Base-by-base conservation (phyloP, 164 flowering plant species). In the Malania oleifera region DNA sequence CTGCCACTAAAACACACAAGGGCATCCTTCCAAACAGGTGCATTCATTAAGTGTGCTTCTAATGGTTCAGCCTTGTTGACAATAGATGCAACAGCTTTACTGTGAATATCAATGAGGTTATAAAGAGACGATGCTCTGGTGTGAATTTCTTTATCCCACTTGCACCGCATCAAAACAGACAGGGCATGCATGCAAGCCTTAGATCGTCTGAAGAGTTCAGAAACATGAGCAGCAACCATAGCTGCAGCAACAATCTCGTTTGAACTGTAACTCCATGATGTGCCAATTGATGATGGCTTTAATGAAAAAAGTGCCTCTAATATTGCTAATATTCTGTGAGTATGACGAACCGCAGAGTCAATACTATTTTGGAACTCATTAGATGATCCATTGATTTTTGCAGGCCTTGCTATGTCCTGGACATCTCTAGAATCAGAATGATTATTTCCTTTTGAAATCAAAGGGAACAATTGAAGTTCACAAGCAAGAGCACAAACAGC, bases 211-310 rank as follows among this genome's bases (percentile, higher is more conserved):
- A 89, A 92, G 17, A 92, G 75, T 62, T 89, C 96, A 61, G 96
- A 92, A 54, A 89, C 70, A 72, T 92, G 98, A 59, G 98, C 98
- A 34, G 98, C 96, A 61, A 92, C 98, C 98, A 92, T 89, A 54
- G 96, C 98, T 37, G 96, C 96, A 59, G 96, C 98, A 54, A 92
- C 87, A 52, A 92, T 89, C 71, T 92, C 98, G 74, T 81, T 92
- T 66, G 98, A 89, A 67, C 95, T 84, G 70, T 77, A 87, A 67
- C 96, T 79, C 96, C 98, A 92, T 25, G 89, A 75, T 12, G 95
- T 85, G 45, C 98, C 96, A 58, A 92, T 68, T 20, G 96, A 81
- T 62, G 98, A 92, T 41, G 98, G 96, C 61, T 87, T 87, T 69
- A 89, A 60, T 14, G 87, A 84, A 69, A 92, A 92, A 25, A 87